Conservation (phyloP, 179 eudicot genomes). For the Spinacia oleracea region DNA sequence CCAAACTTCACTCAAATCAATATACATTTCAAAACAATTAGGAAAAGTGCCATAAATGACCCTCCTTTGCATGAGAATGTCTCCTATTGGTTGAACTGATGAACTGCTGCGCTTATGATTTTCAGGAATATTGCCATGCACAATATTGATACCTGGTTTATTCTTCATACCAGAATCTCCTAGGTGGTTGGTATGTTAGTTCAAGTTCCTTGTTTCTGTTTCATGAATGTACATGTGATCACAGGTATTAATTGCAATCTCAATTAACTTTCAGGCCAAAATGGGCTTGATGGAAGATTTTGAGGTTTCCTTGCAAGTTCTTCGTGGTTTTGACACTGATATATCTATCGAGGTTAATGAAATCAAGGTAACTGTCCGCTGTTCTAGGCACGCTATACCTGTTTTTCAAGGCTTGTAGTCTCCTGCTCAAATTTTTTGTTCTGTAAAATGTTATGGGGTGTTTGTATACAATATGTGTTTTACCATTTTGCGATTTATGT, state of each 20-base stretch:
- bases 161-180: conserved; percentile 99
- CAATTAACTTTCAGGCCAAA: conserved; percentile 63
- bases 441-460: not conserved
- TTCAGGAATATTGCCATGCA: conserved; percentile 85
- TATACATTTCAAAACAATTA: not conserved
- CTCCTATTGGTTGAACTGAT: conserved; percentile 11
- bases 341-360: conserved; percentile 85
- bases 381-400: not conserved
- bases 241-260: conserved; percentile 16
- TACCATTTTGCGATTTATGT: conserved; percentile 6
- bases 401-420: not conserved
- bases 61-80: conserved; percentile 3
- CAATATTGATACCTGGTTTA: conserved; percentile 84
- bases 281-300: conserved; percentile 94
- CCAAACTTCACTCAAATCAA: too few species aligned
- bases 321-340: conserved; percentile 94
- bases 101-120: conserved; percentile 9
- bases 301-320: conserved; percentile 95
- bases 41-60: not conserved
- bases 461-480: conserved; percentile 4
- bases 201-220: conserved; percentile 14
- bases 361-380: conserved; percentile 61
- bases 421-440: not conserved
- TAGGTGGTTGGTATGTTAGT: conserved; percentile 84
- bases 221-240: conserved; percentile 5